Evolutionary conservation across 169 alveolate species (phyloP).

Genomic region (Theileria annulata): DNA sequence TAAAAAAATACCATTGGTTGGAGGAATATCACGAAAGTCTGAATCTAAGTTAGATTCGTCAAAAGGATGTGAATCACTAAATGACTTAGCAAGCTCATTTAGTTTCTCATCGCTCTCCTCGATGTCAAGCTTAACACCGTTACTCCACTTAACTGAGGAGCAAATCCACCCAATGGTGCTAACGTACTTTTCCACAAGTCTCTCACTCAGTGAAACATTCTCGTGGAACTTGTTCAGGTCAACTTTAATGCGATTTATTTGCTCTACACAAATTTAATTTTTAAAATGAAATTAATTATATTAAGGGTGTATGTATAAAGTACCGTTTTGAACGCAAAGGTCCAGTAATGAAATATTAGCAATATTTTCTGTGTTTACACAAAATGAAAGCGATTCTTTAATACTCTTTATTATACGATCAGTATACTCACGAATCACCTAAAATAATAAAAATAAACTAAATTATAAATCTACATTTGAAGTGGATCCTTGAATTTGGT

Average conservation of each 20-base stretch:
- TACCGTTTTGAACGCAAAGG: conserved; percentile 62
- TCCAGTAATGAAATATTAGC: conserved; percentile 48
- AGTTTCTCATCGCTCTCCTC: neutral
- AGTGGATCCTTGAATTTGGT: no score
- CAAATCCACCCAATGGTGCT: conserved; percentile 54
- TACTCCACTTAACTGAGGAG: conserved; percentile 42
- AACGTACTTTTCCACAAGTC: conserved; percentile 47
- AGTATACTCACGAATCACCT: conserved; percentile 29
- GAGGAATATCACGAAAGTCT: conserved; percentile 3
- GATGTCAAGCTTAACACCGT: conserved; percentile 2
- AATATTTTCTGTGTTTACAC: conserved; percentile 37
- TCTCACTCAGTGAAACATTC: conserved; percentile 38
- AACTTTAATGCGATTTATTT: conserved; percentile 40
- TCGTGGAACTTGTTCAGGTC: conserved; percentile 48
- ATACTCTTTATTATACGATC: conserved; percentile 25
- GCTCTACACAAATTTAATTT: conserved; percentile 13
- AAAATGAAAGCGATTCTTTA: conserved; percentile 26
- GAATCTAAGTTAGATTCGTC: neutral
- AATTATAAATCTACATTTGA: no score
- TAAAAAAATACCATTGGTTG: neutral
- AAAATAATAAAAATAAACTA: neutral
- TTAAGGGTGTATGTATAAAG: neutral
- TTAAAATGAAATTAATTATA: neutral
- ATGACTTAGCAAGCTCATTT: neutral
- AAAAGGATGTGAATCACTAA: neutral